Base-by-base conservation (phyloP, 2,329 filamentous ascomycete genomes). In the Bipolaris cookei region DNA sequence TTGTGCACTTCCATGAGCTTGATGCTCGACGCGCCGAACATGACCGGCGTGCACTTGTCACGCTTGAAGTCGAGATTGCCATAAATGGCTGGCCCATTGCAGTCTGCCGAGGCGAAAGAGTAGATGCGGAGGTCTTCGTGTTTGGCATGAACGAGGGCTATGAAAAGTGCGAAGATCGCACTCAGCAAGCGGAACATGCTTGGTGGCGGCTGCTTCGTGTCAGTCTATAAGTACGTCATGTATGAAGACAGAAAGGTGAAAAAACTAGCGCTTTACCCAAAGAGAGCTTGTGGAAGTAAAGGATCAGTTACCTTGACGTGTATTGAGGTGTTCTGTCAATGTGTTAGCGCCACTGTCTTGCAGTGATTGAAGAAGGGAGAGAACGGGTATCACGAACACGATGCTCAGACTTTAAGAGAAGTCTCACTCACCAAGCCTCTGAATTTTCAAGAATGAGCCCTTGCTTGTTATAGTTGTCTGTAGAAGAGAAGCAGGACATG, bases 21-120 rank as follows among this genome's bases (percentile, higher is more conserved):
- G 50, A 71, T 51, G 61, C 67, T 62, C 35, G 23, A 46, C 30
- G 65, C 51, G n/a, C 58, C 58, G 7, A 35, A n/a, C 6, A 44
- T 23, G 14, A 70, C 38, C 10, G 57, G 39, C n/a, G 52, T 44
- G 50, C 71, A 74, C 5, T 65, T 14, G 25, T 53, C 54, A n/a
- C 38, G 37, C 18, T 61, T 57, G 45, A 71, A n/a, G 42, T 72
- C 66, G 44, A 62, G 32, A 6, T 67, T 64, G 25, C 35, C 46
- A 16, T 45, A 54, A 2, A 56, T 28, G 5, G 68, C 61, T 6
- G 55, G 14, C 34, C 61, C 68, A 4, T 53, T 43, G 52, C 70
- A 73, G 43, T 59, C 44, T 8, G 53, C 28, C 14, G 41, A 57
- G 35, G 18, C n/a, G 54, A 66, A 73, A 32, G 51, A 23, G 23